Percentiles rank a stretch among this genome's conserved stretches.
Evolutionary conservation across 164 flowering plant genomes (phyloP).

Genomic region (Annona cherimola): DNA sequence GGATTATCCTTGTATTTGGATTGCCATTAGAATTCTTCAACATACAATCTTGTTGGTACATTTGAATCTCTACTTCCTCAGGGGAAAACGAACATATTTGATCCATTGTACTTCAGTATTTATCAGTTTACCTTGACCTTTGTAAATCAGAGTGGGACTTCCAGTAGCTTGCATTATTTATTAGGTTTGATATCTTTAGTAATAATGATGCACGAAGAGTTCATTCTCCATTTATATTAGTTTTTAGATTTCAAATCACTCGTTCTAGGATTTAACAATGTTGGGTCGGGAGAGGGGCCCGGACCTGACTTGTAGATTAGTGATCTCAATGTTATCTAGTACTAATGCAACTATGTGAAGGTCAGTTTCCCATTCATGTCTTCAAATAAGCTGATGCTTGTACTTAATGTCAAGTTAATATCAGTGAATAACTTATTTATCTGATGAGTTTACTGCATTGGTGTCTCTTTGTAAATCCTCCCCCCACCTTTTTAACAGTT

Average conservation of each 20-base stretch:
- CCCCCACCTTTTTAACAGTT: not conserved
- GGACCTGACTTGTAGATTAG: no score
- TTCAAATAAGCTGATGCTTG: constrained; percentile 3
- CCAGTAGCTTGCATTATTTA: not conserved
- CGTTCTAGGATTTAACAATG: no score
- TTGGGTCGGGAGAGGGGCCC: no score
- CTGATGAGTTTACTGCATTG: not conserved
- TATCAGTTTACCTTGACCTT: not conserved
- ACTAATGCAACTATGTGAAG: no score
- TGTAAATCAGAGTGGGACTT: not conserved
- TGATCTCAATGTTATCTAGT: no score
- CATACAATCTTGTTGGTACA: not conserved
- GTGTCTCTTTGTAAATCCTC: not conserved
- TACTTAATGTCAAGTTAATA: not conserved
- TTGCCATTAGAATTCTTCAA: not conserved
- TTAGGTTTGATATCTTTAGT: not conserved
- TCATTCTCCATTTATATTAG: no score
- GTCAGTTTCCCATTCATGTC: no score
- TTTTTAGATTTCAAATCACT: no score
- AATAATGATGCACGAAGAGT: no score
- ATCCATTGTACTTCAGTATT: not conserved
- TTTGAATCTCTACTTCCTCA: not conserved
- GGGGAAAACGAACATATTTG: not conserved
- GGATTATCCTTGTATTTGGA: not conserved
- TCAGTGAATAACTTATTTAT: not conserved